phyloP scores from a whole-genome alignment of 139 green algal genomes.

The Protoeuglena noctilucae region DNA sequence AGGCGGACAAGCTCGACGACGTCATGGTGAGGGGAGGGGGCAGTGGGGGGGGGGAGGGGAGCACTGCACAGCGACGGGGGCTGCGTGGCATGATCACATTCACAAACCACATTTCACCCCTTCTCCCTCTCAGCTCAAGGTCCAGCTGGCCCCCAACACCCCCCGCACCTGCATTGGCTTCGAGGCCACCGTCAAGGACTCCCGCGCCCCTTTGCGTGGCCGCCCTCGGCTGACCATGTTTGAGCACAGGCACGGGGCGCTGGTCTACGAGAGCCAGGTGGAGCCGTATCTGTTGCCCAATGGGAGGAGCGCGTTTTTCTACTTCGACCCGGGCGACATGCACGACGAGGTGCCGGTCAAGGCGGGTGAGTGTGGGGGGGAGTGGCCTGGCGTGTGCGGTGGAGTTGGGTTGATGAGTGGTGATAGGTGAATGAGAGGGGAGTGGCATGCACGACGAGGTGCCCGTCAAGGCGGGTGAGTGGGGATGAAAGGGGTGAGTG shows the following conservation, averaged over 20 bases:
- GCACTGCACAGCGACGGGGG: neutral
- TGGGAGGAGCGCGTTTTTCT: constrained; percentile 43
- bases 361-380: too few species aligned
- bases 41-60: neutral
- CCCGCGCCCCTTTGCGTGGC: constrained; percentile 2
- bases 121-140: neutral
- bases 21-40: neutral
- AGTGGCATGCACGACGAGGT: constrained; percentile 42
- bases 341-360: constrained; percentile 40
- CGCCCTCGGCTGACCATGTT: constrained; percentile 40
- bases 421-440: constrained; percentile 47
- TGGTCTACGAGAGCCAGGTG: constrained; percentile 29
- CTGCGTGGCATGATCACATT: too few species aligned
- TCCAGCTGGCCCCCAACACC: constrained; percentile 17
- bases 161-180: constrained; percentile 41
- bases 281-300: constrained; percentile 52
- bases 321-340: constrained; percentile 40
- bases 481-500: too few species aligned
- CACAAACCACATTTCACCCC: too few species aligned
- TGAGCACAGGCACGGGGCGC: constrained; percentile 36
- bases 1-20: neutral
- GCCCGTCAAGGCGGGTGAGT: too few species aligned
- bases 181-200: constrained; percentile 25
- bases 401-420: too few species aligned
- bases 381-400: too few species aligned